A percentile compares a stretch with the other conserved stretches of the same genome.
Evolutionary conservation across 2,329 filamentous ascomycete species (phyloP).

Genomic region (Dothideomycetidae sp.): DNA sequence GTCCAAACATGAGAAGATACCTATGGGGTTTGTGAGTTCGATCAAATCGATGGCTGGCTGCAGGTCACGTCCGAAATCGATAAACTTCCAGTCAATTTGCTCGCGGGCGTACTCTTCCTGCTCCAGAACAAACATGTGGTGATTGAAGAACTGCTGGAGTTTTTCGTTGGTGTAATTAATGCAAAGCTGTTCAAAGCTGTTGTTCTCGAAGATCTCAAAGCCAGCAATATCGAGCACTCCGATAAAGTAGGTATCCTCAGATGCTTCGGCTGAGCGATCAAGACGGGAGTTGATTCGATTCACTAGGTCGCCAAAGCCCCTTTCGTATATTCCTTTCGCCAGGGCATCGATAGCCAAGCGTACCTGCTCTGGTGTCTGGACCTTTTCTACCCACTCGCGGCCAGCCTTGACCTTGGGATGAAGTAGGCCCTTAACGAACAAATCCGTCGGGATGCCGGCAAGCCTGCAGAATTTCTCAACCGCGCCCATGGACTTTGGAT

Average conservation of each 20-base stretch:
- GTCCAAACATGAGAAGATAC: conserved; percentile 95
- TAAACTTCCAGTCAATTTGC: conserved; percentile 99
- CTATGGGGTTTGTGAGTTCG: conserved; percentile 89
- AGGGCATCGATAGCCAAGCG: conserved; percentile 79
- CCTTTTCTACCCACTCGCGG: conserved; percentile 96
- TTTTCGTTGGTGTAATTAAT: conserved; percentile 99
- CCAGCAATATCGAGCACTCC: conserved; percentile 97
- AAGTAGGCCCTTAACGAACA: conserved; percentile 75
- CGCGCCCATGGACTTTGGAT: conserved; percentile 58
- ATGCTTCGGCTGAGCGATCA: conserved; percentile 66
- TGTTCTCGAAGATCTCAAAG: conserved; percentile 96
- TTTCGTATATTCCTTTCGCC: conserved; percentile 94
- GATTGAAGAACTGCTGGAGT: conserved; percentile 98
- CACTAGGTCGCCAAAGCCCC: conserved; percentile 86
- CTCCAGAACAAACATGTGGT: conserved; percentile 98
- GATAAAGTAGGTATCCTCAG: conserved; percentile 89
- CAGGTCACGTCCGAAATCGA: conserved; percentile 92
- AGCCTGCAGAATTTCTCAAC: conserved; percentile 69
- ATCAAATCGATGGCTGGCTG: conserved; percentile 97
- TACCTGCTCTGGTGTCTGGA: conserved; percentile 93
- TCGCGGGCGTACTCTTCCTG: conserved; percentile 96
- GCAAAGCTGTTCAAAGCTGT: conserved; percentile 97
- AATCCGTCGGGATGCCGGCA: conserved; percentile 68
- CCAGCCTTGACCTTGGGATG: conserved; percentile 93
- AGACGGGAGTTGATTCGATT: conserved; percentile 82